These are phyloP conservation scores for Blastobotrys apis DNA, from an alignment of 1,139 yeast species.

Conservation along the genomic window DNA sequence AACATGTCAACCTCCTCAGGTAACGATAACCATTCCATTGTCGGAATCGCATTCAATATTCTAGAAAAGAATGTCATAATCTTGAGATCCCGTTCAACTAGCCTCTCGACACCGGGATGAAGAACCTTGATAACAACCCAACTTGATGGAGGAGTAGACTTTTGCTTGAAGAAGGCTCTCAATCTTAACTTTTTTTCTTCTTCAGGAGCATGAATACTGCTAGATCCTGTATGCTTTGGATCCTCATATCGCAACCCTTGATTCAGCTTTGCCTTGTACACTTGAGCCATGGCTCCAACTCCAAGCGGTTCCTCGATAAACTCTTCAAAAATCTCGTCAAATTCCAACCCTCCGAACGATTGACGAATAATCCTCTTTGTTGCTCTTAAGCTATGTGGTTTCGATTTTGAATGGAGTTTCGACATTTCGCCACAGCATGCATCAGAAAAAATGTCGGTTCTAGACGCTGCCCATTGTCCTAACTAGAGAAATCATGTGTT, in stretches of 20 bases:
- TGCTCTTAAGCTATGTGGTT: conserved; percentile 59
- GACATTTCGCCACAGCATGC: conserved; percentile 77
- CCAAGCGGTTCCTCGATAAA: conserved; percentile 77
- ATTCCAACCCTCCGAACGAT: conserved; percentile 55
- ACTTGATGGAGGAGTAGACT: conserved; percentile 38
- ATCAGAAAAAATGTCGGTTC: conserved; percentile 86
- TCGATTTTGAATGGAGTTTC: conserved; percentile 75
- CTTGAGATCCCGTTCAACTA: conserved; percentile 72
- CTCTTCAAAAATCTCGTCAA: conserved; percentile 79
- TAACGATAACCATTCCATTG: conserved; percentile 95
- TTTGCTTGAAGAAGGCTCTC: conserved; percentile 1
- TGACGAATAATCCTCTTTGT: conserved; percentile 57
- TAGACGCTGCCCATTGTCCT: conserved; percentile 99
- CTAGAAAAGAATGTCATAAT: conserved; percentile 81
- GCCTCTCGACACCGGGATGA: conserved; percentile 76
- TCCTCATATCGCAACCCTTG: conserved; percentile 16
- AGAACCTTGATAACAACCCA: conserved; percentile 87
- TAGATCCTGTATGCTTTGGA: too few relatives aligned
- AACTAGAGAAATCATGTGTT: conserved; percentile 34
- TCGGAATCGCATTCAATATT: conserved; percentile 66
- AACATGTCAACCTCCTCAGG: conserved; percentile 95
- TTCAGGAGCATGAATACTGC: neutral
- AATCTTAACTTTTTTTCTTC: too few relatives aligned
- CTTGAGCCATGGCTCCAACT: conserved; percentile 97
- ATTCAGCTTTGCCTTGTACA: conserved; percentile 64